A percentile compares a stretch with the other conserved stretches of the same genome.
phyloP scores from a whole-genome alignment of 169 alveolate genomes.

The Plasmodium sp. region DNA sequence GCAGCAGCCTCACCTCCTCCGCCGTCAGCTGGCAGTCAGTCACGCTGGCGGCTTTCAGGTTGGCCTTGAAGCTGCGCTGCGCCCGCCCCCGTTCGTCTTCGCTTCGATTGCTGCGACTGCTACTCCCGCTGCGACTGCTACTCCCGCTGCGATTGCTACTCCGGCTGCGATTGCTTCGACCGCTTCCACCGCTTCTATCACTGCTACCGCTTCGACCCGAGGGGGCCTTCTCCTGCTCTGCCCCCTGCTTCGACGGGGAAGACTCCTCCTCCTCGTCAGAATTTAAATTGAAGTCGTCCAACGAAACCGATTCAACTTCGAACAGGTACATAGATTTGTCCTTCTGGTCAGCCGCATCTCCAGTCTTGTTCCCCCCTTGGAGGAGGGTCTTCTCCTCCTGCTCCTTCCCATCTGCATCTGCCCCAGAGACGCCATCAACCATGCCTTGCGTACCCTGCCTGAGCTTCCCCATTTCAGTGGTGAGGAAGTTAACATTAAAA shows the following conservation, averaged over 20 bases:
- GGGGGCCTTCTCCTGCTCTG: neutral
- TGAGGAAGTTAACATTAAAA: slow-evolving; percentile 38
- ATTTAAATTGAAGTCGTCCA: slow-evolving; percentile 69
- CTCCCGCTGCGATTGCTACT: neutral
- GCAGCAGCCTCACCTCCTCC: slow-evolving; percentile 46
- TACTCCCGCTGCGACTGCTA: neutral
- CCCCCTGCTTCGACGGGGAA: neutral
- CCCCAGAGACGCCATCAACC: neutral
- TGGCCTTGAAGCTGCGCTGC: neutral
- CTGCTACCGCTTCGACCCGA: neutral
- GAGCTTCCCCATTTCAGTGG: slow-evolving; percentile 13
- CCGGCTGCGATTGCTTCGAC: neutral
- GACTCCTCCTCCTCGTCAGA: slow-evolving; percentile 18
- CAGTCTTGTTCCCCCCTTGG: neutral
- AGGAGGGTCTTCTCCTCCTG: neutral
- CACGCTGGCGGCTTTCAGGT: slow-evolving; percentile 22
- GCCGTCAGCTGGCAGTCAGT: slow-evolving; percentile 14
- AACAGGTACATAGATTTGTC: slow-evolving; percentile 39
- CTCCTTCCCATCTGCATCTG: neutral
- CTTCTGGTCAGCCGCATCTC: neutral
- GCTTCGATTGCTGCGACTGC: neutral
- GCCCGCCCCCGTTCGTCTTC: slow-evolving; percentile 5
- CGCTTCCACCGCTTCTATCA: neutral
- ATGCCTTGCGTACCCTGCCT: neutral
- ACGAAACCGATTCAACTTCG: slow-evolving; percentile 26